Base-by-base conservation (phyloP, 75 land plant species). In the Cunninghamia lanceolata region DNA sequence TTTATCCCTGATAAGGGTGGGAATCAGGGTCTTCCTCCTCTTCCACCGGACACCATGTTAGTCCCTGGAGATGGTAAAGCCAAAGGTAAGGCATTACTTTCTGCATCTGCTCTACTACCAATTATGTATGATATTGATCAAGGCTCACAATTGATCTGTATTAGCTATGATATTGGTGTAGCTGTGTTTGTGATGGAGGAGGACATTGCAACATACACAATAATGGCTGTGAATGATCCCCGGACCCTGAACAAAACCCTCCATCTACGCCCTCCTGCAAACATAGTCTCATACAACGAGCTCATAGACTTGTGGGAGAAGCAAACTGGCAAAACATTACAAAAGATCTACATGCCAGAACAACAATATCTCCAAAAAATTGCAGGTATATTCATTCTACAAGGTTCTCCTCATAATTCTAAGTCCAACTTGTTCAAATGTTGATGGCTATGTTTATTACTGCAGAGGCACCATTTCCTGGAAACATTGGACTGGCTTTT, bases 51-150 rank as follows among this genome's bases (percentile, higher is more conserved):
- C 75, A 90, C 84, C 84, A 88, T 93, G 34, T 85, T 73, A 3
- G 87, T 95, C 4, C 92, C 86, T 82, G 94, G 95, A 43, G 89
- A 93, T 91, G 96, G 96, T 53, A 90, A 95, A 74, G 82, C 87
- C 46, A 91, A 93, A 93, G 94, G 96, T 94, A 36, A 25, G 79
- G 34, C 19, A n/a, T n/a, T 50, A 25, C 25, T 66, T 39, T 77
- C 63, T 56, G 5, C 15, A 56, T 16, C 73, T 87, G 70, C 19
- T 56, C 17, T 36, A 42, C 28, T 83, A 34, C 50, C 73, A 70
- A 16, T 75, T 34, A 75, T 30, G 56, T 47, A 43, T 86, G 5
- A 66, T 78, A 82, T 45, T 28, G 84, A n/a, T 43, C 42, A 30
- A 28, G 46, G 0, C 15, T 53, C 30, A 32, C 19, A 40, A 54